phyloP scores from a whole-genome alignment of 2,329 filamentous ascomycete species.

The Lojkania enalia region DNA sequence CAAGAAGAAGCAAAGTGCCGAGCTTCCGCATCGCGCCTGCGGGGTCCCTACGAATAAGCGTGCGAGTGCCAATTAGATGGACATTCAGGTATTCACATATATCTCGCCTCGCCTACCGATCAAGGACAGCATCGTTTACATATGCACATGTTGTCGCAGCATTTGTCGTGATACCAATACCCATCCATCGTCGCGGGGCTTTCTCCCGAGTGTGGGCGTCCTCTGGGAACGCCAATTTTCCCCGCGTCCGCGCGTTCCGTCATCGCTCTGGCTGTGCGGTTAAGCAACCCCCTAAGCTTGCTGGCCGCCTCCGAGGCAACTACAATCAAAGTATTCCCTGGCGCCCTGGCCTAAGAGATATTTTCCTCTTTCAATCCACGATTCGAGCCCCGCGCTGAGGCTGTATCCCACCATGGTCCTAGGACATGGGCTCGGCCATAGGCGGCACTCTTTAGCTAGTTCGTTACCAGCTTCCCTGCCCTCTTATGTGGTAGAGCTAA shows the following conservation, averaged over 20 bases:
- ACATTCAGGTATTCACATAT: neutral
- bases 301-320: too few species aligned
- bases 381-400: slow-evolving; percentile 2
- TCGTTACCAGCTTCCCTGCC: slow-evolving; percentile 36
- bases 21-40: neutral
- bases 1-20: neutral
- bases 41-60: neutral
- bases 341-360: slow-evolving; percentile 6
- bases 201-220: neutral
- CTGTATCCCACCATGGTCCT: slow-evolving; percentile 49
- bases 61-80: neutral
- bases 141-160: too few species aligned
- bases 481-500: too few species aligned
- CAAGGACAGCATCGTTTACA: too few species aligned
- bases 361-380: neutral
- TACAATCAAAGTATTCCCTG: neutral
- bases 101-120: neutral
- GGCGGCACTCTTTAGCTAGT: slow-evolving; percentile 52
- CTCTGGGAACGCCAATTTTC: slow-evolving; percentile 13
- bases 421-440: slow-evolving; percentile 51
- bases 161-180: too few species aligned
- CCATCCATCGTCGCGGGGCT: neutral
- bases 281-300: slow-evolving; percentile 5
- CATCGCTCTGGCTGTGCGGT: slow-evolving; percentile 16
- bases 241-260: slow-evolving; percentile 24